Percentiles rank a stretch among this genome's conserved stretches.
Conservation (phyloP, 768 basidiomycete species). For the Pleurotus eryngii region DNA sequence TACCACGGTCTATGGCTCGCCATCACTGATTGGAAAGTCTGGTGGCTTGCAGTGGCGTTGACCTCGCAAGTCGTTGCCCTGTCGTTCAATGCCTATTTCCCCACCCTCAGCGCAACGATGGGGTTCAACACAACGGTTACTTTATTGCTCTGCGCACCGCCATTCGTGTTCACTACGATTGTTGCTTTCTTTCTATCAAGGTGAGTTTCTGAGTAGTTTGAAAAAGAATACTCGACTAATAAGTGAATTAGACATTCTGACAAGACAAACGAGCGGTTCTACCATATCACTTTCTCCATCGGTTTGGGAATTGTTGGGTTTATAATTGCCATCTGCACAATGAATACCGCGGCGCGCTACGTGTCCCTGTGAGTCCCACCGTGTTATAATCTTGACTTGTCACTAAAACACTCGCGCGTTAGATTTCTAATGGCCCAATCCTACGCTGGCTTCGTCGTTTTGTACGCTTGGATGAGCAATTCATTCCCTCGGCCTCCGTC, state of each 20-base stretch:
- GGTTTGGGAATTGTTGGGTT: constrained; percentile 69
- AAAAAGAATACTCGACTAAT: constrained; percentile 2
- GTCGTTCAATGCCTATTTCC: constrained; percentile 80
- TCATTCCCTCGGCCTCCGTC: constrained; percentile 71
- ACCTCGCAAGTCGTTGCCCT: constrained; percentile 59
- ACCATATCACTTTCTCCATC: constrained; percentile 58
- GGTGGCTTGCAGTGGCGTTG: constrained; percentile 70
- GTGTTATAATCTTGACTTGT: neutral
- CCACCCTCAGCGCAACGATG: constrained; percentile 71
- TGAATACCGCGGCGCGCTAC: constrained; percentile 68
- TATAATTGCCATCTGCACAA: constrained; percentile 66
- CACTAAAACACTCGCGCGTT: neutral
- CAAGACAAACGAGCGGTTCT: constrained; percentile 68
- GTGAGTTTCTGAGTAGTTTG: constrained; percentile 28
- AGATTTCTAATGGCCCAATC: constrained; percentile 79
- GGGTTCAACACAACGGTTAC: constrained; percentile 62
- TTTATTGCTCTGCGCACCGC: constrained; percentile 76
- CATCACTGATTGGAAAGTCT: constrained; percentile 77
- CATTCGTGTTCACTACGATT: constrained; percentile 67
- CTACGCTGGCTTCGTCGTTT: constrained; percentile 66
- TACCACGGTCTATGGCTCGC: constrained; percentile 60
- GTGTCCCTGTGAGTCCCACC: constrained; percentile 52
- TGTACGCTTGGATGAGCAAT: constrained; percentile 49
- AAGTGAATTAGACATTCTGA: constrained; percentile 64
- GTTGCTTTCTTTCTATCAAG: constrained; percentile 50